These are phyloP conservation scores for Melaleuca quinquenervia DNA, from an alignment of 345 rosid genomes.

Conservation along the genomic window DNA sequence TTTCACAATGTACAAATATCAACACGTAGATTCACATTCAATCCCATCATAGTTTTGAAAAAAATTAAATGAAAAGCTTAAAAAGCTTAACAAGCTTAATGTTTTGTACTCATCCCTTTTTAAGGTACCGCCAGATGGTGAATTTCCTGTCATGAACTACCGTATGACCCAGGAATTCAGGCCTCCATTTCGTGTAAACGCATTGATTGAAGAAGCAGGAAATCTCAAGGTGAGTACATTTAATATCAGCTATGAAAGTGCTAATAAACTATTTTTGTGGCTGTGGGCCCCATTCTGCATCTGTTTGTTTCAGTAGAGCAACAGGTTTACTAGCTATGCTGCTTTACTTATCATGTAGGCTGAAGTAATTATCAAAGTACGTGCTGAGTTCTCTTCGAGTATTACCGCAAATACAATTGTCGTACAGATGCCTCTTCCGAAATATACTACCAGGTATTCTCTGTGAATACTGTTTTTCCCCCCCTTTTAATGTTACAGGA, in stretches of 20 bases:
- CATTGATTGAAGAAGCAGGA: conserved; percentile 95
- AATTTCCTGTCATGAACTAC: conserved; percentile 98
- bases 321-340: neutral
- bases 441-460: conserved; percentile 70
- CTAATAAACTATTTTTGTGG: neutral
- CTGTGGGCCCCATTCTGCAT: neutral
- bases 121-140: conserved; percentile 98
- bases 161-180: conserved; percentile 98
- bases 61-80: neutral
- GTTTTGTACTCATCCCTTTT: neutral
- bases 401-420: conserved; percentile 72
- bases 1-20: neutral
- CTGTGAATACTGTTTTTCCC: neutral
- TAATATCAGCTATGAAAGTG: neutral
- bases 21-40: neutral
- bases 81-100: neutral
- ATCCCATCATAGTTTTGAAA: neutral
- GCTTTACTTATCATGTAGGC: conserved; percentile 44
- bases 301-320: neutral
- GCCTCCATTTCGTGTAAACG: conserved; percentile 91
- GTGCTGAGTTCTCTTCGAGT: conserved; percentile 73
- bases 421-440: conserved; percentile 91
- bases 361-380: conserved; percentile 80
- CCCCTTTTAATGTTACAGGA: neutral
- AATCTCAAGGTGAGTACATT: conserved; percentile 50